A percentile compares a stretch with the other conserved stretches of the same genome.
phyloP scores from a whole-genome alignment of 2,329 filamentous ascomycete species.

The Claviceps sp. region DNA sequence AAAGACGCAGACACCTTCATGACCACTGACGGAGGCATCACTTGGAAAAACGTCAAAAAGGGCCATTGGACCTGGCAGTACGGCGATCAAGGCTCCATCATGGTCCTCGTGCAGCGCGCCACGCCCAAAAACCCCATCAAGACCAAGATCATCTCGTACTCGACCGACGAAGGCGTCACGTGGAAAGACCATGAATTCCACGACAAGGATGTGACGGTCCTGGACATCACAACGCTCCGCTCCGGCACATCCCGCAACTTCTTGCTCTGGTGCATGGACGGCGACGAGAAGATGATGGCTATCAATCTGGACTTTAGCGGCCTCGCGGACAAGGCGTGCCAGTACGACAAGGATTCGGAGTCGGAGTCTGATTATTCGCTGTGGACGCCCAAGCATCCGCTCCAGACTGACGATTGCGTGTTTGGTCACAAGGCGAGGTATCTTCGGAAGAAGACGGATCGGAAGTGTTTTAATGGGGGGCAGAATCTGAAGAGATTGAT shows the following conservation, averaged over 20 bases:
- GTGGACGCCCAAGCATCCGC: conserved; percentile 78
- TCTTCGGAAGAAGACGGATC: conserved; percentile 72
- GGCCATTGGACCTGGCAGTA: conserved; percentile 88
- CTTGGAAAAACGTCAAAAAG: conserved; percentile 74
- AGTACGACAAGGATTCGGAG: conserved; percentile 42
- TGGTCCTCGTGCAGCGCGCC: conserved; percentile 69
- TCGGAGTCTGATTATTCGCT: conserved; percentile 60
- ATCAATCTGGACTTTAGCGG: conserved; percentile 84
- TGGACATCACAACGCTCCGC: conserved; percentile 75
- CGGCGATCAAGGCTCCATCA: conserved; percentile 85
- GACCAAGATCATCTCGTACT: conserved; percentile 60
- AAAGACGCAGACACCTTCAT: conserved; percentile 81
- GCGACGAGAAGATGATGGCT: conserved; percentile 48
- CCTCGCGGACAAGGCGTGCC: conserved; percentile 60
- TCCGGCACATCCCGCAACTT: conserved; percentile 88
- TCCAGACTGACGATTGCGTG: conserved; percentile 65
- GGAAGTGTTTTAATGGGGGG: conserved; percentile 67
- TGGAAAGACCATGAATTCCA: conserved; percentile 70
- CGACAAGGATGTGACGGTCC: conserved; percentile 55
- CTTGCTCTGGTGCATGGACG: conserved; percentile 64
- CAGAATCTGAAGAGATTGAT: conserved; percentile 58
- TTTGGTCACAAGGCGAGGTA: conserved; percentile 88
- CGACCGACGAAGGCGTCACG: conserved; percentile 63
- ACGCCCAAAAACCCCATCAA: conserved; percentile 53
- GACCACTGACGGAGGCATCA: conserved; percentile 79